Evolutionary conservation across 2,329 filamentous ascomycete genomes (phyloP).

Genomic region (Venturia carpophila): DNA sequence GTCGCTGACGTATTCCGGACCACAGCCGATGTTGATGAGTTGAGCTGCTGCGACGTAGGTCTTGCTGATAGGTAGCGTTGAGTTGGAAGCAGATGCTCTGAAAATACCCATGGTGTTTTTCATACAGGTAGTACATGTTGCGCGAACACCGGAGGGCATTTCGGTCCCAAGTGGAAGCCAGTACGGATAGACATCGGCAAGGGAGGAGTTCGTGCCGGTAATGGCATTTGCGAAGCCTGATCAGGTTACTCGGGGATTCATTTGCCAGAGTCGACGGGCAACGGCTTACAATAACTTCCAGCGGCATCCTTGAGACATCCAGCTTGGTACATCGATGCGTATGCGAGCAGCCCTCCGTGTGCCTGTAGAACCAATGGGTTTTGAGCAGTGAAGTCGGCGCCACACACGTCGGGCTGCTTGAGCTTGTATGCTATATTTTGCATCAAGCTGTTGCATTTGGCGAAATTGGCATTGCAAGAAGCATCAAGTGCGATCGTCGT

Average conservation of each 20-base stretch:
- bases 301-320: constrained; percentile 65
- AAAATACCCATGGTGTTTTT: constrained; percentile 76
- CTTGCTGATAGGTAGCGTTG: constrained; percentile 55
- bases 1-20: constrained; percentile 45
- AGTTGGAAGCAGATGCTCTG: constrained; percentile 58
- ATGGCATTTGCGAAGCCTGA: constrained; percentile 69
- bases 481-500: constrained; percentile 73
- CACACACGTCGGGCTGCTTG: constrained; percentile 56
- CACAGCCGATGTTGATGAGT: constrained; percentile 61
- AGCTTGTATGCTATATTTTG: constrained; percentile 57
- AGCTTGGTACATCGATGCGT: constrained; percentile 69
- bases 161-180: constrained; percentile 71
- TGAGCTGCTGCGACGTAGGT: constrained; percentile 66
- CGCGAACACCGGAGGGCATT: constrained; percentile 59
- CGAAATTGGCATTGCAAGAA: constrained; percentile 61
- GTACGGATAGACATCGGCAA: constrained; percentile 73
- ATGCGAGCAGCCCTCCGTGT: constrained; percentile 67
- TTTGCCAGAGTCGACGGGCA: neutral
- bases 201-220: constrained; percentile 58
- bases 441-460: constrained; percentile 60
- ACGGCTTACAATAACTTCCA: constrained; percentile 57
- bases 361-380: constrained; percentile 67
- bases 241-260: neutral
- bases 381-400: constrained; percentile 56
- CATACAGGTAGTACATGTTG: constrained; percentile 68